These are phyloP conservation scores for Sungouiella thailandica DNA, from an alignment of 805 yeast genomes.

Conservation along the genomic window DNA sequence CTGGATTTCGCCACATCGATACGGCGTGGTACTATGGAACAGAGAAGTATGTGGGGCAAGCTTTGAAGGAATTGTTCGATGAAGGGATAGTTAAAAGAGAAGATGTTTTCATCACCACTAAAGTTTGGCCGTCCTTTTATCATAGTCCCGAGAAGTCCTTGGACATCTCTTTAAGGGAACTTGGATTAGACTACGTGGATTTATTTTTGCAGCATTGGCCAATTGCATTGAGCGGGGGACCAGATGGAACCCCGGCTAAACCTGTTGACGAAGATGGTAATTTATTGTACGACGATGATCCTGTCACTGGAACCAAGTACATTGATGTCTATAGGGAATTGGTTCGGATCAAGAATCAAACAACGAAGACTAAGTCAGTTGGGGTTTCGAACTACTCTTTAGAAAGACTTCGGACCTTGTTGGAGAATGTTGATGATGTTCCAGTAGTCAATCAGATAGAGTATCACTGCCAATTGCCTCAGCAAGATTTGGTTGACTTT, in stretches of 20 bases:
- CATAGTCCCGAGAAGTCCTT: constrained; percentile 38
- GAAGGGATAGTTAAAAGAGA: constrained; percentile 60
- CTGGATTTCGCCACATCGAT: constrained; percentile 47
- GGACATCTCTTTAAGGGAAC: constrained; percentile 33
- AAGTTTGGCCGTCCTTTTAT: constrained; percentile 45
- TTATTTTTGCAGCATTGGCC: constrained; percentile 61
- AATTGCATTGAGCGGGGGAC: constrained; percentile 35
- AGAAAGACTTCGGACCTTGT: constrained; percentile 28
- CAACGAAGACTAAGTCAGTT: constrained; percentile 42
- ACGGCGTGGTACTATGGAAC: constrained; percentile 53
- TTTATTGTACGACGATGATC: constrained; percentile 29
- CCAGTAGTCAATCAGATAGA: constrained; percentile 55
- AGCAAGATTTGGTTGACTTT: constrained; percentile 37
- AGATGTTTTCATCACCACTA: constrained; percentile 67
- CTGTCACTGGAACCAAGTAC: constrained; percentile 26
- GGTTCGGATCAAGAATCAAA: constrained; percentile 23
- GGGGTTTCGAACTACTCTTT: constrained; percentile 49
- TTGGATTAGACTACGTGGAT: constrained; percentile 63
- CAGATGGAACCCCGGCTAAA: constrained; percentile 31
- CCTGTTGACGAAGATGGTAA: constrained; percentile 37
- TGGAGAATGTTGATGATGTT: constrained; percentile 41
- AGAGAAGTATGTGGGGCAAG: constrained; percentile 59
- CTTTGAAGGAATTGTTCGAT: constrained; percentile 34
- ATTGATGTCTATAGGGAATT: constrained; percentile 26
- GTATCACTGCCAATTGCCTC: constrained; percentile 30